phyloP scores from a whole-genome alignment of 352 stramenopile species.

The Phytophthora niederhauseri region DNA sequence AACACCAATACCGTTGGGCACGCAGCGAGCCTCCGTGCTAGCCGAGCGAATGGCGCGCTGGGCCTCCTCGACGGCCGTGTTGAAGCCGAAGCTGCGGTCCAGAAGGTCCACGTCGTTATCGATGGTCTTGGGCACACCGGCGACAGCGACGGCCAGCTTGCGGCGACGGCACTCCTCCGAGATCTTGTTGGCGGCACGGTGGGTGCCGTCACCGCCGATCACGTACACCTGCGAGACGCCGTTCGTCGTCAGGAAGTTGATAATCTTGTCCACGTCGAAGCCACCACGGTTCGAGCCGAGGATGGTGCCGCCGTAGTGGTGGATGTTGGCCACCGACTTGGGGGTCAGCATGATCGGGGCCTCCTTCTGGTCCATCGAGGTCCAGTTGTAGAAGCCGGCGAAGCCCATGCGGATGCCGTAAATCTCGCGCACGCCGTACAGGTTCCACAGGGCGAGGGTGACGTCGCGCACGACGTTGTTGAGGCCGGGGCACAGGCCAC shows the following conservation, averaged over 20 bases:
- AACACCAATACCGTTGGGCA: conserved; percentile 98
- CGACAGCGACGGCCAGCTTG: conserved; percentile 93
- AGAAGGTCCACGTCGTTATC: conserved; percentile 99
- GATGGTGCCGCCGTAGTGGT: conserved; percentile 94
- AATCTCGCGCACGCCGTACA: conserved; percentile 87
- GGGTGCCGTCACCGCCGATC: conserved; percentile 98
- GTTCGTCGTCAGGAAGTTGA: conserved; percentile 91
- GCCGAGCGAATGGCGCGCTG: conserved; percentile 93
- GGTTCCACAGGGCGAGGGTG: conserved; percentile 91
- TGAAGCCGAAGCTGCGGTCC: conserved; percentile 98
- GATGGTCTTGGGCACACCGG: conserved; percentile 99
- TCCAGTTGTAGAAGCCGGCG: conserved; percentile 84
- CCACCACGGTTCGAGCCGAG: conserved; percentile 94
- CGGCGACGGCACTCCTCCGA: conserved; percentile 73
- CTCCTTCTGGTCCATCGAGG: conserved; percentile 76
- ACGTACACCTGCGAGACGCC: conserved; percentile 97
- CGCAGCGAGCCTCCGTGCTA: conserved; percentile 95
- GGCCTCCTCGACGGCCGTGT: conserved; percentile 96
- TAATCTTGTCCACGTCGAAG: conserved; percentile 98
- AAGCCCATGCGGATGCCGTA: conserved; percentile 89
- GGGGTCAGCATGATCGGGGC: conserved; percentile 81
- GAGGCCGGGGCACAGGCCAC: conserved; percentile 96
- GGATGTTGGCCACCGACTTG: conserved; percentile 73
- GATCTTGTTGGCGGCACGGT: conserved; percentile 95
- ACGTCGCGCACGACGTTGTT: conserved; percentile 99